These are phyloP conservation scores for Rhododendron griersonianum DNA, from an alignment of 148 eudicot genomes.

Conservation along the genomic window DNA sequence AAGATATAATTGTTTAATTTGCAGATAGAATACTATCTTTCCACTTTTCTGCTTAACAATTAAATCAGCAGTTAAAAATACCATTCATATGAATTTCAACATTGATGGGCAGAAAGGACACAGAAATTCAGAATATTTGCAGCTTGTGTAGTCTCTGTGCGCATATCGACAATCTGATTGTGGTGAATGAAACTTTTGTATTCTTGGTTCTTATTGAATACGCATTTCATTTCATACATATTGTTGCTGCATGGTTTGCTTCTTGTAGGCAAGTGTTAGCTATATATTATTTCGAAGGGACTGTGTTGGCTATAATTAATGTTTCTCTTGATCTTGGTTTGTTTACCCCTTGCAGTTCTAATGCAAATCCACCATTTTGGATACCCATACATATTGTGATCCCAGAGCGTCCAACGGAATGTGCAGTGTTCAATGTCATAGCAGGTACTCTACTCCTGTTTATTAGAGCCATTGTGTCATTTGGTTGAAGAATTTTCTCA, in stretches of 20 bases:
- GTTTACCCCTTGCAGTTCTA: conserved; percentile 57
- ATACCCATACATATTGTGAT: conserved; percentile 92
- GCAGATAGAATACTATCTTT: background rate
- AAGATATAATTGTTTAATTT: background rate
- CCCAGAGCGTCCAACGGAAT: conserved; percentile 98
- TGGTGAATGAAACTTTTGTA: background rate
- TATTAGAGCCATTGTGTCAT: background rate
- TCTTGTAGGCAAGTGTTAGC: background rate
- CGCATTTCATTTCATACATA: background rate
- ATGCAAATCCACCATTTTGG: conserved; percentile 96
- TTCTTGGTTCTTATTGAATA: background rate
- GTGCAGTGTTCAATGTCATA: conserved; percentile 87
- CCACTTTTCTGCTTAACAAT: background rate
- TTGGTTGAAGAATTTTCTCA: background rate
- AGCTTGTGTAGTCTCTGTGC: background rate
- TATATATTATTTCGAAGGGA: background rate
- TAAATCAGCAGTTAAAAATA: background rate
- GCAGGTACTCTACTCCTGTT: conserved; percentile 58
- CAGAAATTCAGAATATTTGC: background rate
- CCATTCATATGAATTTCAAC: background rate
- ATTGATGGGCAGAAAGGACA: background rate
- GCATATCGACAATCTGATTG: background rate
- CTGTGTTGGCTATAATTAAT: background rate
- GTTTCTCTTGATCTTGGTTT: conserved; percentile 15
- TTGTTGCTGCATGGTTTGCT: background rate